A percentile compares a stretch with the other conserved stretches of the same genome.
Conservation (phyloP, 1,284 basidiomycete genomes). For the Farysia itapuensis region DNA sequence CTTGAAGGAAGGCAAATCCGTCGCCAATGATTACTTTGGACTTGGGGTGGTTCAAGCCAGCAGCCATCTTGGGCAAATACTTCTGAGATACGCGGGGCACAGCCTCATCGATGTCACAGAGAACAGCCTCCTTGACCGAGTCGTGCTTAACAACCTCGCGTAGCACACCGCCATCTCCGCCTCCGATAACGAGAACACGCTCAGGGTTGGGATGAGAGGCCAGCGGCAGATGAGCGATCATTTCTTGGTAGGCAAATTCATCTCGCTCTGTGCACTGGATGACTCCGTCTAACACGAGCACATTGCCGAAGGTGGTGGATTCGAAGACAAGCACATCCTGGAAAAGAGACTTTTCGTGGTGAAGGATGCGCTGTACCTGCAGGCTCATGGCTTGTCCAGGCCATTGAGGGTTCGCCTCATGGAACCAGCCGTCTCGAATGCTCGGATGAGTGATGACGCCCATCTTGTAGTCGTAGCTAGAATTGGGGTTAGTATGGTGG, state of each 20-base stretch:
- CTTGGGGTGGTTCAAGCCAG: constrained; percentile 77
- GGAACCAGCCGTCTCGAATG: constrained; percentile 88
- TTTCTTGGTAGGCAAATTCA: constrained; percentile 99
- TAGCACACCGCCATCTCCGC: constrained; percentile 76
- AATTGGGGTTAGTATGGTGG: background rate
- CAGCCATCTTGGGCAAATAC: constrained; percentile 92
- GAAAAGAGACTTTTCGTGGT: constrained; percentile 87
- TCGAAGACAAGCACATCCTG: constrained; percentile 69
- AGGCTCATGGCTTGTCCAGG: constrained; percentile 67
- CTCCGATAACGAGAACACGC: constrained; percentile 93
- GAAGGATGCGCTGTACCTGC: constrained; percentile 86
- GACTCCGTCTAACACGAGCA: constrained; percentile 91
- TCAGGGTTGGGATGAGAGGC: constrained; percentile 95
- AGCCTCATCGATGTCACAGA: constrained; percentile 98
- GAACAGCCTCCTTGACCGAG: constrained; percentile 84
- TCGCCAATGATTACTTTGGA: constrained; percentile 91
- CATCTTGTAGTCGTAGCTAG: constrained; percentile 25
- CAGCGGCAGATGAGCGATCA: constrained; percentile 95
- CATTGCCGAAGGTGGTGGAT: constrained; percentile 68
- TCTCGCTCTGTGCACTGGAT: constrained; percentile 97
- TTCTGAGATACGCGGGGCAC: constrained; percentile 91
- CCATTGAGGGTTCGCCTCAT: constrained; percentile 93
- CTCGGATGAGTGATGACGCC: constrained; percentile 59
- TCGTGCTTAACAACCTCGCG: constrained; percentile 96
- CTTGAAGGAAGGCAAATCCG: constrained; percentile 93